Conservation (phyloP, 345 rosid genomes). For the Brassica nigra region DNA sequence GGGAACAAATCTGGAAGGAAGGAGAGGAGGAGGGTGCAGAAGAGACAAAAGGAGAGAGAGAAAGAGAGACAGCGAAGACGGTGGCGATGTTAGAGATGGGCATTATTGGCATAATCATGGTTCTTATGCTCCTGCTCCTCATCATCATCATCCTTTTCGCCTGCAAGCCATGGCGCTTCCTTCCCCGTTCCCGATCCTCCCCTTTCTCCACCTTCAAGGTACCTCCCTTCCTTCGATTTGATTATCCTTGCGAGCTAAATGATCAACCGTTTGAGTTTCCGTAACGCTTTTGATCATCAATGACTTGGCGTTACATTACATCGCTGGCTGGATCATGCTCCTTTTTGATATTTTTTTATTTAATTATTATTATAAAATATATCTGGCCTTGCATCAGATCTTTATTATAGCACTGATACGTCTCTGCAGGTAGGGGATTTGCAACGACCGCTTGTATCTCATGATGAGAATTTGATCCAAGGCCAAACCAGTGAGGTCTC, state of each 20-base stretch:
- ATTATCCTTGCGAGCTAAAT: not conserved
- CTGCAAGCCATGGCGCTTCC: constrained; percentile 91
- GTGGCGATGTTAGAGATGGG: constrained; percentile 1
- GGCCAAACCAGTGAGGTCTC: constrained; percentile 57
- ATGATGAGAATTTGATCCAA: constrained; percentile 44
- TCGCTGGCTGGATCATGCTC: not conserved
- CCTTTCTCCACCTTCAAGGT: constrained; percentile 62
- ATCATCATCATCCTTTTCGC: constrained; percentile 59
- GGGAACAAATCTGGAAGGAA: not conserved
- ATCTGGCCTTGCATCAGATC: not conserved
- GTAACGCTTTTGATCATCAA: not conserved
- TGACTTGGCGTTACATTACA: not conserved
- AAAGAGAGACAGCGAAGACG: not conserved
- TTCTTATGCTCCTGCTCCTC: constrained; percentile 49
- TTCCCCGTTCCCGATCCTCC: constrained; percentile 51
- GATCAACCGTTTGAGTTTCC: constrained; percentile 6
- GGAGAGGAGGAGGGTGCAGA: not conserved
- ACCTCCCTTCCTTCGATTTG: not conserved
- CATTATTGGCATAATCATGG: not conserved
- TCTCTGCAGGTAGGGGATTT: constrained; percentile 58
- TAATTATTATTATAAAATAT: not conserved
- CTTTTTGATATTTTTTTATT: not conserved
- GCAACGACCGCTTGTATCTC: constrained; percentile 75
- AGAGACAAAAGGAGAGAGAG: not conserved
- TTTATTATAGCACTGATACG: constrained; percentile 17